A percentile compares a stretch with the other conserved stretches of the same genome.
Evolutionary conservation across 106 monocot genomes (phyloP).

Genomic region (Narthecium ossifragum): DNA sequence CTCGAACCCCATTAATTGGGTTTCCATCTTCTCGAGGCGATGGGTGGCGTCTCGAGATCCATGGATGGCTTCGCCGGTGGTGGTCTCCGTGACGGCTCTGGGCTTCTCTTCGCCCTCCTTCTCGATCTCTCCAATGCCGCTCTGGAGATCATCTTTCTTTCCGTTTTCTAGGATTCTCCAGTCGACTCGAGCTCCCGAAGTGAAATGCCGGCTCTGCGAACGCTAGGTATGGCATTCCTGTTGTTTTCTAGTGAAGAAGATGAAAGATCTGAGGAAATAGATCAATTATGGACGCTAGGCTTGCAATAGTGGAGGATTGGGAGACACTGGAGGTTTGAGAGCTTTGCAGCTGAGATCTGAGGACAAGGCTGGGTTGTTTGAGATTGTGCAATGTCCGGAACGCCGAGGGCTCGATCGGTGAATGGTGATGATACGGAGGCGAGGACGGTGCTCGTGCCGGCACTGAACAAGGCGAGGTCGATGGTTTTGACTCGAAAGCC

Average conservation of each 20-base stretch:
- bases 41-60: too few relatives aligned
- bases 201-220: neutral
- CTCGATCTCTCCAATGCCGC: neutral
- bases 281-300: neutral
- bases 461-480: conserved; percentile 42
- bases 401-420: conserved; percentile 48
- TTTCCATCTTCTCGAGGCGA: too few relatives aligned
- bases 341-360: neutral
- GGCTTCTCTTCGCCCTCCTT: neutral
- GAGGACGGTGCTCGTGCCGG: conserved; percentile 53
- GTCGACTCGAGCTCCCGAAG: neutral
- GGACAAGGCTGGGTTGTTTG: neutral
- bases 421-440: conserved; percentile 36
- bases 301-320: neutral
- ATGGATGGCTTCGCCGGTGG: too few relatives aligned
- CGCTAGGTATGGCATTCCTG: neutral
- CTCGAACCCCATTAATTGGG: neutral
- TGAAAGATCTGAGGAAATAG: too few relatives aligned
- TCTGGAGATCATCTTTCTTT: neutral
- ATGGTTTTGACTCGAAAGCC: conserved; percentile 19
- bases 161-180: neutral
- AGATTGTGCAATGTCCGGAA: conserved; percentile 35
- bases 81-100: too few relatives aligned
- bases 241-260: too few relatives aligned
- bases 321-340: neutral